These are phyloP conservation scores for Aspergillus homomorphus DNA, from an alignment of 495 filamentous ascomycete genomes.

Conservation along the genomic window DNA sequence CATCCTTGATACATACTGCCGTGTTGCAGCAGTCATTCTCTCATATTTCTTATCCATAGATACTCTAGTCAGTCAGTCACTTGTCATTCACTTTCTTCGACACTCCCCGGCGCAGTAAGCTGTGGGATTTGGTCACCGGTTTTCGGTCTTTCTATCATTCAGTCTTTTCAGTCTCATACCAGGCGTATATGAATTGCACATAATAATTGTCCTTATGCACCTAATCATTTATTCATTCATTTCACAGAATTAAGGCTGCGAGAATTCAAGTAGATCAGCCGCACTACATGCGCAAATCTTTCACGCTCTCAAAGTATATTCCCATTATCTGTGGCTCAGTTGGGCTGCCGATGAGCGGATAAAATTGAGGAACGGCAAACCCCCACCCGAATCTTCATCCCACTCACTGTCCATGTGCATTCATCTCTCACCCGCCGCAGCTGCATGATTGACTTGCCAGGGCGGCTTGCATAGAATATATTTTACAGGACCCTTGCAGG, in stretches of 20 bases:
- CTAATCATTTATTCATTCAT: too few relatives aligned
- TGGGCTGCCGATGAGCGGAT: background rate
- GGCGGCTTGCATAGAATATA: background rate
- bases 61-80: background rate
- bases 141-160: background rate
- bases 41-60: background rate
- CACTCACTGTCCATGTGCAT: too few relatives aligned
- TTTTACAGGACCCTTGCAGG: background rate
- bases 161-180: background rate
- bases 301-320: too few relatives aligned
- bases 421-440: too few relatives aligned
- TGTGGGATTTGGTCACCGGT: background rate
- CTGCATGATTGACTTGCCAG: background rate
- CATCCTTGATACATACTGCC: conserved; percentile 8
- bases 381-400: background rate
- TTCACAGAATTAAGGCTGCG: too few relatives aligned
- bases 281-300: too few relatives aligned
- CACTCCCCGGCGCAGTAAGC: background rate
- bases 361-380: background rate
- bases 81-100: background rate
- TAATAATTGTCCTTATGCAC: background rate
- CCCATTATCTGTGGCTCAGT: too few relatives aligned
- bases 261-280: too few relatives aligned
- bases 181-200: background rate
- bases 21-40: background rate